Percentiles rank a stretch among this genome's conserved stretches.
Conservation (phyloP, 1,284 basidiomycete genomes). For the Ceratobasidium theobromae region DNA sequence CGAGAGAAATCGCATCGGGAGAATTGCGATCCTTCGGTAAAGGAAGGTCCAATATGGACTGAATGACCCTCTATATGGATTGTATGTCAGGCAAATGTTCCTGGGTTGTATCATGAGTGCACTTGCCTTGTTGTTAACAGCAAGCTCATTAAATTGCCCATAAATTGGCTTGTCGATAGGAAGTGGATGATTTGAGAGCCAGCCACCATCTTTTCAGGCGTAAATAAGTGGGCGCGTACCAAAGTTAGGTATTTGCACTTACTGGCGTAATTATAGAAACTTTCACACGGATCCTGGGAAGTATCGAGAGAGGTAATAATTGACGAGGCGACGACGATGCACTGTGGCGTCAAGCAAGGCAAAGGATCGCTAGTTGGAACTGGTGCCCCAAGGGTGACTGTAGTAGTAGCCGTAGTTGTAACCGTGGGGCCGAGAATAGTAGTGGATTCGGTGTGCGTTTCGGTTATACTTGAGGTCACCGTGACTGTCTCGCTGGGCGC, state of each 20-base stretch:
- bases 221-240: constrained; percentile 32
- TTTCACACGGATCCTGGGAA: constrained; percentile 88
- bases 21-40: constrained; percentile 34
- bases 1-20: constrained; percentile 67
- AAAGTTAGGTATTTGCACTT: constrained; percentile 42
- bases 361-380: constrained; percentile 27
- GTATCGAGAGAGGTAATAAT: constrained; percentile 82
- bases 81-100: constrained; percentile 51
- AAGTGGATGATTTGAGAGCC: constrained; percentile 76
- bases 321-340: constrained; percentile 79
- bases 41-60: constrained; percentile 55
- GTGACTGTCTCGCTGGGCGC: constrained; percentile 39
- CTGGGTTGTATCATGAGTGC: constrained; percentile 43
- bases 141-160: constrained; percentile 47
- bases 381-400: constrained; percentile 36
- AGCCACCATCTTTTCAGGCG: constrained; percentile 61
- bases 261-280: constrained; percentile 93
- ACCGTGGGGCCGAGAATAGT: constrained; percentile 45
- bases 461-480: constrained; percentile 38
- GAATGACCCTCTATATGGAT: constrained; percentile 63
- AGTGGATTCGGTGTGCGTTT: constrained; percentile 35
- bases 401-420: constrained; percentile 34
- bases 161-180: constrained; percentile 79
- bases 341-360: constrained; percentile 75
- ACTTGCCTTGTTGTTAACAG: constrained; percentile 44